These are phyloP conservation scores for Plasmodium reichenowi DNA, from an alignment of 169 alveolate species.

Conservation along the genomic window DNA sequence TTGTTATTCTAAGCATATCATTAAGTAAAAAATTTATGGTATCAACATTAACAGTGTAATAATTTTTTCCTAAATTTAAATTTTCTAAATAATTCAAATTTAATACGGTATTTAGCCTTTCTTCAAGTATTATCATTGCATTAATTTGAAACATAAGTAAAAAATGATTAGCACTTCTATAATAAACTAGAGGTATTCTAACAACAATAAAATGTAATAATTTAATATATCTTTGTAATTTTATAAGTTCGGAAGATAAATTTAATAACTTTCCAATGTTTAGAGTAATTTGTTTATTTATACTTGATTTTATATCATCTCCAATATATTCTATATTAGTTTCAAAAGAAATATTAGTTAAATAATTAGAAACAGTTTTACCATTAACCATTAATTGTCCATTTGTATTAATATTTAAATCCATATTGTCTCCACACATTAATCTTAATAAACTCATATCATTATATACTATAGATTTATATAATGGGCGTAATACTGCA, in stretches of 20 bases:
- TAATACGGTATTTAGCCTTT: background rate
- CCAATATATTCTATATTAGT: slow-evolving; percentile 2
- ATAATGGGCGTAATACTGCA: background rate
- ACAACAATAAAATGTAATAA: slow-evolving; percentile 3
- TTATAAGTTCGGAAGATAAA: too few relatives aligned
- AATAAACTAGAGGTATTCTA: slow-evolving; percentile 24
- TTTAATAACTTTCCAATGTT: too few relatives aligned
- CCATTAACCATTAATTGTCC: slow-evolving; percentile 14
- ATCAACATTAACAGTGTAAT: background rate
- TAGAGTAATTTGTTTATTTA: background rate
- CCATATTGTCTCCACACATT: slow-evolving; percentile 16
- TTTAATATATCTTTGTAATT: background rate
- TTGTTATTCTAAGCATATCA: slow-evolving; percentile 31
- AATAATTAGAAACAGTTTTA: background rate
- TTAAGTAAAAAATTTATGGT: background rate
- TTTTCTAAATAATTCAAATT: slow-evolving; percentile 15
- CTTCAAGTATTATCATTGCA: slow-evolving; percentile 37
- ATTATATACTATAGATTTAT: background rate
- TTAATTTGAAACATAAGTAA: slow-evolving; percentile 33
- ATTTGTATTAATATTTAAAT: background rate
- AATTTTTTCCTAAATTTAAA: background rate
- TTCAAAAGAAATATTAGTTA: background rate
- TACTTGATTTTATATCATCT: slow-evolving; percentile 3
- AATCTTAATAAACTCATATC: slow-evolving; percentile 6
- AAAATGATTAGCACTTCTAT: slow-evolving; percentile 7